Conservation (phyloP, 1,284 basidiomycete species). For the Tilletiaria anomala region DNA sequence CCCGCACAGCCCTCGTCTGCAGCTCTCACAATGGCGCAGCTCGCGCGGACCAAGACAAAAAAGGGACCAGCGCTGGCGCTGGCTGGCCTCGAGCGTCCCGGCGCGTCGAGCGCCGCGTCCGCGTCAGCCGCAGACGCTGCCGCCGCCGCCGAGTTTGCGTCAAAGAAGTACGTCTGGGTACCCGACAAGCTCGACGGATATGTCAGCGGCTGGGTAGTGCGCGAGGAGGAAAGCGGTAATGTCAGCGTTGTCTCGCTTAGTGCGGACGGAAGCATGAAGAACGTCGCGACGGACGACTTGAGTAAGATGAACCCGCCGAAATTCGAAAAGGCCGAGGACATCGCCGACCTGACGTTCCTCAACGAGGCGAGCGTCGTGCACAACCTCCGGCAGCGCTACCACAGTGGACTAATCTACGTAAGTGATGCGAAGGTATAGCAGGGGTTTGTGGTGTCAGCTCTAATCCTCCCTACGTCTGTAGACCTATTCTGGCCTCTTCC, state of each 20-base stretch:
- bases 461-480: conserved; percentile 35
- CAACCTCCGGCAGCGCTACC: conserved; percentile 80
- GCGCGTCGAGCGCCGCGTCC: too few species aligned
- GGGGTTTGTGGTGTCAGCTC: too few species aligned
- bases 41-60: too few species aligned
- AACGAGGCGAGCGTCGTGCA: conserved; percentile 98
- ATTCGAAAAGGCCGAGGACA: conserved; percentile 94
- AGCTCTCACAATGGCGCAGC: too few species aligned
- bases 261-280: background rate
- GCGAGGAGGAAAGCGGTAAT: conserved; percentile 53
- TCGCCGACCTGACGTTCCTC: conserved; percentile 91
- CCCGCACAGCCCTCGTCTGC: too few species aligned
- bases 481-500: conserved; percentile 91
- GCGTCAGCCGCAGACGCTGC: conserved; percentile 48
- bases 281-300: conserved; percentile 27
- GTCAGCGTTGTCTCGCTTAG: conserved; percentile 2
- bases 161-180: conserved; percentile 95
- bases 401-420: conserved; percentile 86
- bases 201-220: conserved; percentile 73
- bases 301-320: conserved; percentile 69
- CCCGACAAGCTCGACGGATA: conserved; percentile 79
- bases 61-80: too few species aligned
- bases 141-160: conserved; percentile 81
- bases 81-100: too few species aligned
- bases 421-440: too few species aligned